Conservation (phyloP, 768 basidiomycete species). For the Coprinellus micaceus region DNA sequence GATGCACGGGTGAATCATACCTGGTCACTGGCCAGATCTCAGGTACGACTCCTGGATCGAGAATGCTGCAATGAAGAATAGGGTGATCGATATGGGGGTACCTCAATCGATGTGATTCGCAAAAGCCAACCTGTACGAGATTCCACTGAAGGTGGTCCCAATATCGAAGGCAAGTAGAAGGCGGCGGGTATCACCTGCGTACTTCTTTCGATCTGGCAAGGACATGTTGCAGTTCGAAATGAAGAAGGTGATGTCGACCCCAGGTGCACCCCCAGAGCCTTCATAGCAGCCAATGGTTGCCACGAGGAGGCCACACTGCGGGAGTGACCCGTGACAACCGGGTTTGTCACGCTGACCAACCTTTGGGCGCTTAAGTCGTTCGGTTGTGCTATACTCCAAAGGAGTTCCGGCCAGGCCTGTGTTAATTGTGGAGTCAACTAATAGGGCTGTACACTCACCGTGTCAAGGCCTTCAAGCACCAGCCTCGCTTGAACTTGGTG, state of each 20-base stretch:
- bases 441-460: no score
- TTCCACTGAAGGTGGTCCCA: conserved; percentile 15
- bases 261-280: no score
- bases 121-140: conserved; percentile 14
- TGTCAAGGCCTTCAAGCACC: no score
- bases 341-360: neutral
- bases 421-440: no score
- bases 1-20: conserved; percentile 19
- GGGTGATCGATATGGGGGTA: neutral
- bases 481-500: no score
- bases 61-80: conserved; percentile 15
- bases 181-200: conserved; percentile 8
- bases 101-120: no score
- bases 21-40: conserved; percentile 34
- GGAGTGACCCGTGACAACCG: neutral
- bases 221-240: neutral
- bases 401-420: no score
- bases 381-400: no score
- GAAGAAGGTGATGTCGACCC: no score
- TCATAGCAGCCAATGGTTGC: neutral
- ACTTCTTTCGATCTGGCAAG: neutral
- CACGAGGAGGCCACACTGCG: neutral
- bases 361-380: neutral
- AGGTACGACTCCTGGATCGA: conserved; percentile 23
- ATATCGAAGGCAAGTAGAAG: conserved; percentile 15